A percentile compares a stretch with the other conserved stretches of the same genome.
phyloP scores from a whole-genome alignment of 148 eudicot species.

The Cornus controversa region DNA sequence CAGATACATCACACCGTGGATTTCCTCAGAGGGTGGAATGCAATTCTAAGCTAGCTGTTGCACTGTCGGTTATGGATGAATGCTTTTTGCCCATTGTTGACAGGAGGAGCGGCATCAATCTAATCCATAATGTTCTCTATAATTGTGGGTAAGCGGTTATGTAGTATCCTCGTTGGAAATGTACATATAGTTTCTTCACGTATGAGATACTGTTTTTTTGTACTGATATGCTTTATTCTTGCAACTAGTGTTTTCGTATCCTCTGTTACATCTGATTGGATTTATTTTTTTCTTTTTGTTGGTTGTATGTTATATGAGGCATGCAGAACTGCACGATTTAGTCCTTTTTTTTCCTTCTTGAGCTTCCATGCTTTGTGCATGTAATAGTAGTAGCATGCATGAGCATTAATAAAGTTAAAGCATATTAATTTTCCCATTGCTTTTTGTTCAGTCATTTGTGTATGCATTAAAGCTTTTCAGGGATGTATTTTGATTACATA shows the following conservation, averaged over 20 bases:
- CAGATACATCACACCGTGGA: conserved; percentile 55
- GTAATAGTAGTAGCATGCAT: no score
- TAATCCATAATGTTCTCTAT: conserved; percentile 82
- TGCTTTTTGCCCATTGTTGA: conserved; percentile 92
- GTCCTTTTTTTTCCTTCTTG: no score
- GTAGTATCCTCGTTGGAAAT: not conserved
- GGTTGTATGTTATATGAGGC: not conserved
- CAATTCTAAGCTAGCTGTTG: conserved; percentile 96
- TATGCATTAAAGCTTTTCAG: not conserved
- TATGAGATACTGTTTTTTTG: not conserved
- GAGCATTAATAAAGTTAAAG: no score
- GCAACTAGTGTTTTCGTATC: not conserved
- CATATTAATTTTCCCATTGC: no score
- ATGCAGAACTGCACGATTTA: no score
- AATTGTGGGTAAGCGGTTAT: conserved; percentile 78
- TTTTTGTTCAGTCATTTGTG: no score
- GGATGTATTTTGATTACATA: not conserved
- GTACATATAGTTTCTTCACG: not conserved
- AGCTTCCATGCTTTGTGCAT: no score
- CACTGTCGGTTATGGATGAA: conserved; percentile 85
- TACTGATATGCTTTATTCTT: not conserved
- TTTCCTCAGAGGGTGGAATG: conserved; percentile 71
- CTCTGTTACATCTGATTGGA: no score
- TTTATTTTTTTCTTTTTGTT: no score
- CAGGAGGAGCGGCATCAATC: conserved; percentile 80